Base-by-base conservation (phyloP, 73 alveolate genomes). In the Breviolum minutum region DNA sequence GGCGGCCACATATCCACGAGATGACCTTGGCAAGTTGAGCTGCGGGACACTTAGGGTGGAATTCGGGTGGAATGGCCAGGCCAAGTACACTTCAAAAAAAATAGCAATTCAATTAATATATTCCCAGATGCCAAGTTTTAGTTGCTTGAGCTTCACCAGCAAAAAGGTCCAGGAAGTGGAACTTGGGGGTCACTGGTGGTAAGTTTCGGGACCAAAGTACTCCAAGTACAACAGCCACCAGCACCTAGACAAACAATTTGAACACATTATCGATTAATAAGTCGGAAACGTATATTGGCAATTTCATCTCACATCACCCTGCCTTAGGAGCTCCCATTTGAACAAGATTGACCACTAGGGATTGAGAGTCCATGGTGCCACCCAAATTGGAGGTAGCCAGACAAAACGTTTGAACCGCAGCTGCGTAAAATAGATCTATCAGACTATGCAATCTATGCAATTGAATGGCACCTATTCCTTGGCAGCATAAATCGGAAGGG, bases 271-370 rank as follows among this genome's bases (percentile, higher is more conserved):
- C 62, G 19, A n/a, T 5, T 13, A 27, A 63, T 85, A 6, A 24
- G 63, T 16, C 73, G 63, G 62, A 8, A 7, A 32, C 22, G 16
- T 26, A 20, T 29, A 81, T 19, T 11, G 26, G 64, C 88, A 29
- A 27, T 6, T 17, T 61, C 9, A 24, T 61, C 61, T 6, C 22
- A 61, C 68, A 3, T 12, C 27, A 60, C 86, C 61, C 24, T 24
- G 86, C 94, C 94, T 85, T 85, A 24, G 94, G 94, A 20, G 81
- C 94, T 66, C 94, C 94, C 74, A 85, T 22, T 63, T 27, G 66
- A 24, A 12, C 26, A 29, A 85, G 94, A 80, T 85, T 85, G 80
- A 85, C 80, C 54, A 85, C 94, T 14, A 85, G 24, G 63, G 64
- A 24, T 24, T 85, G 64, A n/a, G n/a, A 20, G 9, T 61, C 94